Percentiles rank a stretch among this genome's conserved stretches.
Conservation (phyloP, 805 yeast species). For the Starmerella sirachaensis region DNA sequence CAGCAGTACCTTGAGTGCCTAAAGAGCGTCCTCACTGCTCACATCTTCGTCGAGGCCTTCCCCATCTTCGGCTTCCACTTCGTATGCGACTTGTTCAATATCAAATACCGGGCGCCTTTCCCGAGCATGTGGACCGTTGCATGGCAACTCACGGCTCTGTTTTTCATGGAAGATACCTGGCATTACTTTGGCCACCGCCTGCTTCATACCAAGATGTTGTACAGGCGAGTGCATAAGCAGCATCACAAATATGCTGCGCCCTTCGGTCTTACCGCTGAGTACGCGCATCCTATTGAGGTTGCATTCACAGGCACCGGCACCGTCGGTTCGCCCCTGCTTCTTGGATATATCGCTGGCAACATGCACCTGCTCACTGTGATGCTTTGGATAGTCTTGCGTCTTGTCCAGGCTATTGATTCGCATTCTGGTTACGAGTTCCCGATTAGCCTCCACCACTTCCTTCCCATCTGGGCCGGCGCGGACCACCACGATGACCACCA, state of each 20-base stretch:
- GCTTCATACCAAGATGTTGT: slow-evolving; percentile 71
- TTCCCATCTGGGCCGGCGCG: slow-evolving; percentile 98
- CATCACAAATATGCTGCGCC: slow-evolving; percentile 98
- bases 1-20: slow-evolving; percentile 90
- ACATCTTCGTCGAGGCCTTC: slow-evolving; percentile 83
- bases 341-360: slow-evolving; percentile 61
- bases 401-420: slow-evolving; percentile 93
- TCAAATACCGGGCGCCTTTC: slow-evolving; percentile 71
- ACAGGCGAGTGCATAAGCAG: slow-evolving; percentile 90
- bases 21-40: slow-evolving; percentile 71
- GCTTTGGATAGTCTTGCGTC: slow-evolving; percentile 74
- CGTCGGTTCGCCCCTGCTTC: slow-evolving; percentile 83
- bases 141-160: slow-evolving; percentile 62
- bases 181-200: slow-evolving; percentile 92
- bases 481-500: slow-evolving; percentile 97
- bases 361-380: slow-evolving; percentile 85
- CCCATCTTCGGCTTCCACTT: slow-evolving; percentile 98
- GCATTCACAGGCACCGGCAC: slow-evolving; percentile 88
- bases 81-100: slow-evolving; percentile 68
- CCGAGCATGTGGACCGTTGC: slow-evolving; percentile 51
- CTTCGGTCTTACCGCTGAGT: slow-evolving; percentile 92
- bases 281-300: slow-evolving; percentile 93
- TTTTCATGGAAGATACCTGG: slow-evolving; percentile 86
- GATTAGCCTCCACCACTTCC: slow-evolving; percentile 80
- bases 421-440: slow-evolving; percentile 99